Evolutionary conservation across 345 rosid genomes (phyloP).

Genomic region (Linum lewisii): DNA sequence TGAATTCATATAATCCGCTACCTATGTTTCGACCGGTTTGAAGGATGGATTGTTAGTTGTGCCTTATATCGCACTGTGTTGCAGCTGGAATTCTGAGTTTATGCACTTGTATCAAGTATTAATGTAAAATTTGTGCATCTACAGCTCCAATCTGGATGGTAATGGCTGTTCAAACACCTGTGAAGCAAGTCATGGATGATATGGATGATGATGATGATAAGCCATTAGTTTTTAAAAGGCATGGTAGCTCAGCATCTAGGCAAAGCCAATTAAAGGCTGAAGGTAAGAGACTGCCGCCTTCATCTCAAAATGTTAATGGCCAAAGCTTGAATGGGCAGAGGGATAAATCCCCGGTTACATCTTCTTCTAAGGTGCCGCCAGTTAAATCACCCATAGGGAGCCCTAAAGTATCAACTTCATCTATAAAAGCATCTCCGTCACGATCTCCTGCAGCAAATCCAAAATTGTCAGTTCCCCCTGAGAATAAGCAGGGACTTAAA

Average conservation of each 20-base stretch:
- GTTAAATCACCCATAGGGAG: slow-evolving; percentile 44
- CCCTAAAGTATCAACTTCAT: slow-evolving; percentile 50
- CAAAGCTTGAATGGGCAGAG: slow-evolving; percentile 40
- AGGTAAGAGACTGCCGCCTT: slow-evolving; percentile 29
- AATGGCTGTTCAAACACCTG: slow-evolving; percentile 64
- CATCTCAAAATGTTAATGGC: slow-evolving; percentile 35
- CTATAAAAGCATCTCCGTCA: slow-evolving; percentile 26
- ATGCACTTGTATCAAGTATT: slow-evolving; percentile 7
- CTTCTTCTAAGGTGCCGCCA: slow-evolving; percentile 42
- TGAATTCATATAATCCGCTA: no score
- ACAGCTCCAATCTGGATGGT: slow-evolving; percentile 24
- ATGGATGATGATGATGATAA: slow-evolving; percentile 43
- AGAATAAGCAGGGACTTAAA: slow-evolving; percentile 25
- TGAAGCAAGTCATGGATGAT: slow-evolving; percentile 31
- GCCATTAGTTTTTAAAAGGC: slow-evolving; percentile 56
- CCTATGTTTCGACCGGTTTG: background rate
- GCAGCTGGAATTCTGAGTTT: background rate
- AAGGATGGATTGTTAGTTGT: background rate
- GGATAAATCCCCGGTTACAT: slow-evolving; percentile 33
- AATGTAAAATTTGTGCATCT: slow-evolving; percentile 32
- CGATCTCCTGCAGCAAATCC: slow-evolving; percentile 16
- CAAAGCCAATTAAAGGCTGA: slow-evolving; percentile 42
- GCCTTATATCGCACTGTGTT: background rate
- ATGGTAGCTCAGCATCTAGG: slow-evolving; percentile 31
- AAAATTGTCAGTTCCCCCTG: slow-evolving; percentile 27